A percentile compares a stretch with the other conserved stretches of the same genome.
Evolutionary conservation across 805 yeast genomes (phyloP).

Genomic region (Novakomyces olei): DNA sequence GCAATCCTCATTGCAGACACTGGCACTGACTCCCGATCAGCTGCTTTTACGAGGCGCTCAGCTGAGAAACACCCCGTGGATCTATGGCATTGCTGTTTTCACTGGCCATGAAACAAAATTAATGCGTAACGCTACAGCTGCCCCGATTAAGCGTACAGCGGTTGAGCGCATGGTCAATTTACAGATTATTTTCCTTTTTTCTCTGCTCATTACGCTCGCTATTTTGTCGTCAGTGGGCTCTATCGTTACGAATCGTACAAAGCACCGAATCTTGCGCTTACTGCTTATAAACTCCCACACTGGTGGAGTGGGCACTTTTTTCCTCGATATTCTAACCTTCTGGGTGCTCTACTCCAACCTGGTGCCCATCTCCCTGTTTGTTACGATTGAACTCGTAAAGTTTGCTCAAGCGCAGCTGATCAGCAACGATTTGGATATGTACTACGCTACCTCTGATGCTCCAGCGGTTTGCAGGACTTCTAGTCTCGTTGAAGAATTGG

Average conservation of each 20-base stretch:
- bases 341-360: conserved; percentile 92
- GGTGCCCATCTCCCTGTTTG: conserved; percentile 89
- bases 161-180: conserved; percentile 86
- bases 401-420: conserved; percentile 89
- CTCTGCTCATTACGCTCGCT: conserved; percentile 51
- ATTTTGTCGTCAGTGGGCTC: conserved; percentile 74
- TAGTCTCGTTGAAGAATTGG: conserved; percentile 85
- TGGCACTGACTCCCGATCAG: conserved; percentile 77
- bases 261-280: conserved; percentile 32
- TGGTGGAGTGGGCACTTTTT: conserved; percentile 36
- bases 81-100: conserved; percentile 77
- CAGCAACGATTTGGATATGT: conserved; percentile 84
- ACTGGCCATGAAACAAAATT: conserved; percentile 97
- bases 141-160: conserved; percentile 92
- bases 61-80: conserved; percentile 82
- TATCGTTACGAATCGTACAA: conserved; percentile 36
- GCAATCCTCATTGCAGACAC: no score
- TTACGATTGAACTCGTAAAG: conserved; percentile 86
- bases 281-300: conserved; percentile 35
- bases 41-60: conserved; percentile 87
- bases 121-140: conserved; percentile 96
- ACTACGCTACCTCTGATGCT: conserved; percentile 66
- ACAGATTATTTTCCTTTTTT: conserved; percentile 74
- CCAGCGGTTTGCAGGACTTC: conserved; percentile 93
- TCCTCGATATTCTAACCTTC: conserved; percentile 69